Conservation (phyloP, 2,329 filamentous ascomycete genomes). For the Parastagonospora avenae region DNA sequence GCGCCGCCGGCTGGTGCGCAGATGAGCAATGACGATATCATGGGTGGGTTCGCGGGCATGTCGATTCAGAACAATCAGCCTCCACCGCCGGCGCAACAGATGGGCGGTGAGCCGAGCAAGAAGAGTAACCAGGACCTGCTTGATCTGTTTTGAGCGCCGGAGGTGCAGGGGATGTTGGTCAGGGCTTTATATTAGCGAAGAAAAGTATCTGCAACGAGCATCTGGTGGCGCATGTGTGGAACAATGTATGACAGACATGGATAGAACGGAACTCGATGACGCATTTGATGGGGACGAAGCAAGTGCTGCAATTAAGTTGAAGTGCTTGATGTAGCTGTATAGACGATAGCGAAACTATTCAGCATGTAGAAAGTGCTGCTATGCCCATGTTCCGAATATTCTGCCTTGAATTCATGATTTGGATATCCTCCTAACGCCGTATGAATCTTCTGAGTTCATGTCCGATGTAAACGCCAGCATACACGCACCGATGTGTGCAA, state of each 20-base stretch:
- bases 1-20: slow-evolving; percentile 37
- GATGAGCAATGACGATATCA: slow-evolving; percentile 61
- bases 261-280: slow-evolving; percentile 9
- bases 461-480: slow-evolving; percentile 11
- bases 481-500: neutral
- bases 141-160: slow-evolving; percentile 54
- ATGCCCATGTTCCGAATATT: neutral
- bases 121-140: slow-evolving; percentile 63
- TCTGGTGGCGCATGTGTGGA: slow-evolving; percentile 13
- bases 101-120: slow-evolving; percentile 58
- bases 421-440: slow-evolving; percentile 1
- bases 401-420: neutral
- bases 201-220: slow-evolving; percentile 18
- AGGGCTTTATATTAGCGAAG: slow-evolving; percentile 9
- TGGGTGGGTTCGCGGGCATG: slow-evolving; percentile 83
- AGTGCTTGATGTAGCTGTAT: neutral
- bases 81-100: slow-evolving; percentile 66
- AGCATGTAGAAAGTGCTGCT: too few relatives aligned
- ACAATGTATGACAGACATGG: slow-evolving; percentile 19
- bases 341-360: neutral
- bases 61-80: slow-evolving; percentile 71
- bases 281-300: neutral
- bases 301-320: neutral
- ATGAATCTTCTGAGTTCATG: slow-evolving; percentile 1
- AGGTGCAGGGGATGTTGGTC: neutral